phyloP scores from a whole-genome alignment of 116 monocot species.

The Papilionanthe hybrid region DNA sequence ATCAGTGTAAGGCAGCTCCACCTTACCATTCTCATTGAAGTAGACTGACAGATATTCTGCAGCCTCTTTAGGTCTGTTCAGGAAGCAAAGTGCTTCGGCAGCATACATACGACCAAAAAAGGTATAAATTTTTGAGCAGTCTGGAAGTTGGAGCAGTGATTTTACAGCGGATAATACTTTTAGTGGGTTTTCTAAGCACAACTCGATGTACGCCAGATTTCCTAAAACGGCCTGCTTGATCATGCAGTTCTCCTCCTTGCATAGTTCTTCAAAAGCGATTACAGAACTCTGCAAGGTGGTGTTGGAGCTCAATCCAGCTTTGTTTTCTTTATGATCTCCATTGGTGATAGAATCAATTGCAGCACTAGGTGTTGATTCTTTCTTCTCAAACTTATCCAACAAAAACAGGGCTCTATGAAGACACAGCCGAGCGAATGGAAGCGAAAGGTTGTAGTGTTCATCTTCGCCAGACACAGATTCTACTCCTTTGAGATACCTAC shows the following conservation, averaged over 20 bases:
- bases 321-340: conserved; percentile 51
- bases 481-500: conserved; percentile 20
- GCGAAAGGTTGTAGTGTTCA: conserved; percentile 46
- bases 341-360: conserved; percentile 12
- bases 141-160: conserved; percentile 41
- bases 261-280: conserved; percentile 44
- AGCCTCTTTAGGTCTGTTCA: conserved; percentile 72
- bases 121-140: conserved; percentile 57
- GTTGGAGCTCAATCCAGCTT: conserved; percentile 18
- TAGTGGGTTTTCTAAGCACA: conserved; percentile 59
- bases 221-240: conserved; percentile 66
- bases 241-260: conserved; percentile 51
- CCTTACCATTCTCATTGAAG: conserved; percentile 26
- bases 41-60: conserved; percentile 53
- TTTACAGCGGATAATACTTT: conserved; percentile 48
- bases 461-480: conserved; percentile 22
- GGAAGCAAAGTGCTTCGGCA: conserved; percentile 78
- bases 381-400: conserved; percentile 35
- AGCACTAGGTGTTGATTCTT: conserved; percentile 1
- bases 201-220: conserved; percentile 69
- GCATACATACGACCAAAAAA: conserved; percentile 74
- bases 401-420: conserved; percentile 63
- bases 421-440: conserved; percentile 70
- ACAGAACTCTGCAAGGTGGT: conserved; percentile 43
- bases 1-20: conserved; percentile 51